phyloP scores from a whole-genome alignment of 164 flowering plant genomes.

The Annona cherimola region DNA sequence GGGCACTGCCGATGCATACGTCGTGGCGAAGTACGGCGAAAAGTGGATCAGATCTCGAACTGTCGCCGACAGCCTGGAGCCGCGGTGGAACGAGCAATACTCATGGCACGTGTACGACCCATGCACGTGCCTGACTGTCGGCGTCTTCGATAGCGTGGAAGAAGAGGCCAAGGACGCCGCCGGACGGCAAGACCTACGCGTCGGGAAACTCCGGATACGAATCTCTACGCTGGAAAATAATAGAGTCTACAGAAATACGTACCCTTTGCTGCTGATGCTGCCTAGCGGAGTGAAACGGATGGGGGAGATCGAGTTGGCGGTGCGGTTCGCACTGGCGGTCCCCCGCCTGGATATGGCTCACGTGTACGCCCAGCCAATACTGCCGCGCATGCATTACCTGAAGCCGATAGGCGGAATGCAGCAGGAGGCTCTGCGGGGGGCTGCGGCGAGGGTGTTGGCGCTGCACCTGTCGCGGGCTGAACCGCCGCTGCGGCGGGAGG shows the following conservation, averaged over 20 bases:
- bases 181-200: conserved; percentile 46
- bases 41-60: conserved; percentile 90
- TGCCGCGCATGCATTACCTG: conserved; percentile 80
- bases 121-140: conserved; percentile 68
- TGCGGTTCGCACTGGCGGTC: conserved; percentile 43
- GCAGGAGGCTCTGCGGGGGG: conserved; percentile 50
- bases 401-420: conserved; percentile 63
- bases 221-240: conserved; percentile 62
- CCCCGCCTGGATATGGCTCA: conserved; percentile 57
- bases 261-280: conserved; percentile 47
- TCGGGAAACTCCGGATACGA: conserved; percentile 82
- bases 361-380: conserved; percentile 61
- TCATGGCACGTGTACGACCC: conserved; percentile 91
- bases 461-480: conserved; percentile 63
- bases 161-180: conserved; percentile 29
- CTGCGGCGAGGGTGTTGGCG: conserved; percentile 48
- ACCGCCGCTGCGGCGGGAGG: conserved; percentile 73
- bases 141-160: conserved; percentile 35
- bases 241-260: conserved; percentile 52
- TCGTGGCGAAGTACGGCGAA: conserved; percentile 77
- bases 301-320: conserved; percentile 82
- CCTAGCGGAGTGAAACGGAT: conserved; percentile 52
- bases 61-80: conserved; percentile 53
- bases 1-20: conserved; percentile 74
- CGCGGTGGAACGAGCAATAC: conserved; percentile 93